Evolutionary conservation across 371 early-diverging fungal species (phyloP).

Genomic region (Encephalitozoon cuniculi): DNA sequence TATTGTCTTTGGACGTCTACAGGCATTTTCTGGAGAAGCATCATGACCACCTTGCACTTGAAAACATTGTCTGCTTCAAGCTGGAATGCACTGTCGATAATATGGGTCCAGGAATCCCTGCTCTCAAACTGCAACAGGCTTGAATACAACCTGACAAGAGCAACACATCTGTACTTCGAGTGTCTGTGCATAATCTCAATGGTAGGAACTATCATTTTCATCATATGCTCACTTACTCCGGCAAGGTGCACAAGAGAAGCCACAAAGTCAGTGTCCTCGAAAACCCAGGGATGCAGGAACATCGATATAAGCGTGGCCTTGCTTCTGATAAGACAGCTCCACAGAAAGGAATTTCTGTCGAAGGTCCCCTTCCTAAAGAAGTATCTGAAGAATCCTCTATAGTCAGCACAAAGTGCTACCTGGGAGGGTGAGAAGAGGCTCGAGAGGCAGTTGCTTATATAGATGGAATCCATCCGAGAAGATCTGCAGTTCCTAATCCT

Average conservation of each 20-base stretch:
- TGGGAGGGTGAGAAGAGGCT: not conserved
- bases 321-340: not conserved
- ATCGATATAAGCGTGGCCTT: not conserved
- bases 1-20: not conserved
- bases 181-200: not conserved
- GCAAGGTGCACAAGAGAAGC: not conserved
- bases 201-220: not conserved
- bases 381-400: not conserved
- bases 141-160: not conserved
- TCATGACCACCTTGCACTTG: not conserved
- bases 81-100: not conserved
- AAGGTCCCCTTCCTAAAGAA: constrained; percentile 4
- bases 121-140: not conserved
- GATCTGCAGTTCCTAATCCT: not conserved
- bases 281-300: not conserved
- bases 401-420: not conserved
- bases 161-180: not conserved
- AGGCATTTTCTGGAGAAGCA: not conserved
- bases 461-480: not conserved
- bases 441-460: constrained; percentile 7
- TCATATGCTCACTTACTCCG: not conserved
- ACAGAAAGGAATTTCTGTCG: not conserved
- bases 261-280: not conserved
- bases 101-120: not conserved
- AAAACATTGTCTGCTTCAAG: not conserved